These are phyloP conservation scores for Ceratocystis smalleyi DNA, from an alignment of 2,329 filamentous ascomycete genomes.

Conservation along the genomic window DNA sequence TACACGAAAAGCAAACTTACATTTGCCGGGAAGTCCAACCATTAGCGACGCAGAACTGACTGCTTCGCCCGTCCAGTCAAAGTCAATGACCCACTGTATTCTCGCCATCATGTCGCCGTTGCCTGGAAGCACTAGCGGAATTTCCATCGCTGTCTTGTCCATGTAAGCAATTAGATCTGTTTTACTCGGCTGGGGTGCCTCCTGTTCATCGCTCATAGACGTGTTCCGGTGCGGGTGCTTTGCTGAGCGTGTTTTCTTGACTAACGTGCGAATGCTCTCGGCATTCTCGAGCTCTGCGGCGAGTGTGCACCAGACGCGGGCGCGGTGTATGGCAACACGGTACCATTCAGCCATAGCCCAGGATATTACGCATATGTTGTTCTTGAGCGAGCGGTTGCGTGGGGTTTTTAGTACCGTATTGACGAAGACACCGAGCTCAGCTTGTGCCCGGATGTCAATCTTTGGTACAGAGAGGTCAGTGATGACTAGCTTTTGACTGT, in stretches of 20 bases:
- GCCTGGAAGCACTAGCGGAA: slow-evolving; percentile 21
- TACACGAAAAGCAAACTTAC: slow-evolving; percentile 32
- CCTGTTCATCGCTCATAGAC: slow-evolving; percentile 9
- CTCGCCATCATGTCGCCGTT: slow-evolving; percentile 27
- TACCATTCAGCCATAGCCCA: slow-evolving; percentile 59
- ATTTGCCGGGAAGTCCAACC: slow-evolving; percentile 43
- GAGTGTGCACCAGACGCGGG: slow-evolving; percentile 45
- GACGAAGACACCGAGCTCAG: slow-evolving; percentile 34
- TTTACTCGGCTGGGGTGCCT: neutral
- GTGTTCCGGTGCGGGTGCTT: slow-evolving; percentile 19
- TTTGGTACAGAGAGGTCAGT: slow-evolving; percentile 36
- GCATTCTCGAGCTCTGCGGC: slow-evolving; percentile 31
- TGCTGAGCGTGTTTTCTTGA: slow-evolving; percentile 22
- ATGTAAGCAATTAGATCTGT: slow-evolving; percentile 8
- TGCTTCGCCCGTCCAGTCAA: slow-evolving; percentile 61
- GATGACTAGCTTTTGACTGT: slow-evolving; percentile 37
- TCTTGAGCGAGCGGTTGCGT: slow-evolving; percentile 30
- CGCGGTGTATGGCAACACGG: slow-evolving; percentile 42
- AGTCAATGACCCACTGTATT: slow-evolving; percentile 43
- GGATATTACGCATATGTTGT: slow-evolving; percentile 43
- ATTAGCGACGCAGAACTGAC: slow-evolving; percentile 40
- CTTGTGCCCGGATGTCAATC: slow-evolving; percentile 41
- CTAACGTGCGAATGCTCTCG: slow-evolving; percentile 23
- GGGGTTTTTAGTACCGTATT: neutral
- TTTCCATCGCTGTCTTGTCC: slow-evolving; percentile 21